Base-by-base conservation (phyloP, 1,284 basidiomycete genomes). In the Schizophyllum amplum region DNA sequence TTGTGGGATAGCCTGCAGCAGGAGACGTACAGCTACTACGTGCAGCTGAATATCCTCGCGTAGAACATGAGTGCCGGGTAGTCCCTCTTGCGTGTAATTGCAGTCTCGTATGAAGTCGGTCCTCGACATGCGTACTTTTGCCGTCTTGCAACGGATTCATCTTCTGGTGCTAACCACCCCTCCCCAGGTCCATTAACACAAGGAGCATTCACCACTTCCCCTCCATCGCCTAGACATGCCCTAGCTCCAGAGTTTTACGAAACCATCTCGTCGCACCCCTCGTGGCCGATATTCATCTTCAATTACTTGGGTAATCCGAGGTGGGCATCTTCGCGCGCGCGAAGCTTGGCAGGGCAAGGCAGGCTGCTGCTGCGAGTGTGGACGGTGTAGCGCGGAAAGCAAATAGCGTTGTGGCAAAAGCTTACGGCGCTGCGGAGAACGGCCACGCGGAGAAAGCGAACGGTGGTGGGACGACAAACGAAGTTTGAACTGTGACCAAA, bases 141-240 rank as follows among this genome's bases (percentile, higher is more conserved):
- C 24, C 20, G 33, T 24, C 51, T 56, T n/a, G n/a, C n/a, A n/a
- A n/a, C n/a, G n/a, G n/a, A n/a, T n/a, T n/a, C n/a, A n/a, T n/a
- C n/a, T n/a, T n/a, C n/a, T n/a, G n/a, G n/a, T n/a, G n/a, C n/a
- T n/a, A n/a, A 53, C 9, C 5, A 1, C 33, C 49, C 27, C 27
- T 33, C 13, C 5, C 27, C 62, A 92, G 87, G 91, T 98, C 57
- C 96, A 96, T 50, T 98, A 98, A 69, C 96, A 98, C 71, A 98
- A 98, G 72, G 96, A 99, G 69, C 96, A 99, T 72, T n/a, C 96
- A 99, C 74, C 96, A 99, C 72, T 99, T 99, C 73, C 95, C 96
- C 6, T 94, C 92, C 1, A 76, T 99, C 1, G 83, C 97, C 0
- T 99, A 97, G 96, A 98, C 94, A 86, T 24, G 77, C 79, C 4